A percentile compares a stretch with the other conserved stretches of the same genome.
phyloP scores from a whole-genome alignment of 2,329 filamentous ascomycete species.

The Xylaria sp. region DNA sequence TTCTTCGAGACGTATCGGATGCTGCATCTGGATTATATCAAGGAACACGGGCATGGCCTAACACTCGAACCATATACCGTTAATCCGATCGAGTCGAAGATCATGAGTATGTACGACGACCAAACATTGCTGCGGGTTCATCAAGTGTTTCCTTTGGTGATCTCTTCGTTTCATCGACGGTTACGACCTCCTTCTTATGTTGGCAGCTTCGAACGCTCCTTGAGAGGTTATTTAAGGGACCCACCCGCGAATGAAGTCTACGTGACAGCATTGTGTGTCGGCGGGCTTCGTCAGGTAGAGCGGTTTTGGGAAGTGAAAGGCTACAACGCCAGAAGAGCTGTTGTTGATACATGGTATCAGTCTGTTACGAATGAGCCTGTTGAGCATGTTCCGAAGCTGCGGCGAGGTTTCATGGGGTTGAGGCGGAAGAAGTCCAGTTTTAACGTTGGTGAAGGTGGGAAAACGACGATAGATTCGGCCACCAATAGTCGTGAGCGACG shows the following conservation, averaged over 20 bases:
- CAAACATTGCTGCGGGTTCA: constrained; percentile 66
- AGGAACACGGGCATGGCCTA: constrained; percentile 59
- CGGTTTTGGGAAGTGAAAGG: constrained; percentile 70
- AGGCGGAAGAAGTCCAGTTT: constrained; percentile 63
- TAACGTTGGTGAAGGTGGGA: constrained; percentile 42
- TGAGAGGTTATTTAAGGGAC: constrained; percentile 68
- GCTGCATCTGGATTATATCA: constrained; percentile 62
- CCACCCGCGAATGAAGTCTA: constrained; percentile 68
- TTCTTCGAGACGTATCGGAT: constrained; percentile 70
- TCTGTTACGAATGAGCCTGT: constrained; percentile 53
- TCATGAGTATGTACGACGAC: constrained; percentile 70
- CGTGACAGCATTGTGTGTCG: constrained; percentile 63
- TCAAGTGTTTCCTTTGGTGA: constrained; percentile 67
- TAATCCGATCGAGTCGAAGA: constrained; percentile 66
- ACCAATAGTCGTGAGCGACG: constrained; percentile 33
- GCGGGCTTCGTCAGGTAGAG: constrained; percentile 67
- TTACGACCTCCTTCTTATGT: constrained; percentile 69
- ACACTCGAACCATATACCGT: constrained; percentile 60
- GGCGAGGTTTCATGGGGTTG: constrained; percentile 58
- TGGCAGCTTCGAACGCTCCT: constrained; percentile 64
- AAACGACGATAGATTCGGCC: constrained; percentile 23
- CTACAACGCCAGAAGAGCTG: constrained; percentile 63
- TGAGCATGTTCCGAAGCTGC: constrained; percentile 54
- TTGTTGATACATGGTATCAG: constrained; percentile 66
- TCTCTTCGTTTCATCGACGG: constrained; percentile 68